A percentile compares a stretch with the other conserved stretches of the same genome.
Conservation (phyloP, 2,329 filamentous ascomycete species). For the Sarocladium brachiariae region DNA sequence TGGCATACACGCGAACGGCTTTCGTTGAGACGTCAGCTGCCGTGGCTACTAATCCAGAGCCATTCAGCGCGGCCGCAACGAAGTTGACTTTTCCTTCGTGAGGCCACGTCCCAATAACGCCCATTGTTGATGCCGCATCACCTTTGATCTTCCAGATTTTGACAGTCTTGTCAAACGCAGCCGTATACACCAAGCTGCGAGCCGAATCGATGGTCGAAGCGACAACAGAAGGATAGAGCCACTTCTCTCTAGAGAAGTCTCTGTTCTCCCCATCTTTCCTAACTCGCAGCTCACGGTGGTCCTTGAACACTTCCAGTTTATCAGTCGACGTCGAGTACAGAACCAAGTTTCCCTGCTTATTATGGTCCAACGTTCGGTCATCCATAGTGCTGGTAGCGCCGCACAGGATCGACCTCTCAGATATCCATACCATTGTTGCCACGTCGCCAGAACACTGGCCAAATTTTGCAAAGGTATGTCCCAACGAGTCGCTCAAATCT, state of each 20-base stretch:
- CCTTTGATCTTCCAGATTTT: constrained; percentile 48
- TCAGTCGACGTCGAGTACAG: constrained; percentile 42
- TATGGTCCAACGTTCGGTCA: constrained; percentile 58
- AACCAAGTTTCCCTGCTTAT: constrained; percentile 55
- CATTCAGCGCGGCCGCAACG: constrained; percentile 45
- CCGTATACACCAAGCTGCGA: constrained; percentile 46
- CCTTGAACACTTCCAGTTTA: constrained; percentile 42
- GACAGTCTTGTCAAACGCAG: constrained; percentile 55
- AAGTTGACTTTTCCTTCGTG: constrained; percentile 57
- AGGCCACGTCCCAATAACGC: constrained; percentile 39
- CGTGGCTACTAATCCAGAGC: constrained; percentile 46
- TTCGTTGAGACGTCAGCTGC: constrained; percentile 47
- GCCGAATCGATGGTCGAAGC: constrained; percentile 48
- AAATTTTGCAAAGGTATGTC: constrained; percentile 42
- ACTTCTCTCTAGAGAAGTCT: constrained; percentile 21
- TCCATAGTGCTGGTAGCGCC: constrained; percentile 59
- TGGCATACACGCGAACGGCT: constrained; percentile 51
- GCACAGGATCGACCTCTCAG: constrained; percentile 47
- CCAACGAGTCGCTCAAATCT: not conserved
- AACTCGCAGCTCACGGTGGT: constrained; percentile 53
- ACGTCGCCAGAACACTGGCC: constrained; percentile 57
- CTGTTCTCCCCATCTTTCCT: constrained; percentile 42
- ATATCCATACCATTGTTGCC: constrained; percentile 50
- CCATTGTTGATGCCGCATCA: constrained; percentile 30
- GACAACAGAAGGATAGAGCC: constrained; percentile 59